Evolutionary conservation across 2,329 filamentous ascomycete species (phyloP), one percentile per base, ranked within the genome.

Genomic region (Massarina eburnea): DNA sequence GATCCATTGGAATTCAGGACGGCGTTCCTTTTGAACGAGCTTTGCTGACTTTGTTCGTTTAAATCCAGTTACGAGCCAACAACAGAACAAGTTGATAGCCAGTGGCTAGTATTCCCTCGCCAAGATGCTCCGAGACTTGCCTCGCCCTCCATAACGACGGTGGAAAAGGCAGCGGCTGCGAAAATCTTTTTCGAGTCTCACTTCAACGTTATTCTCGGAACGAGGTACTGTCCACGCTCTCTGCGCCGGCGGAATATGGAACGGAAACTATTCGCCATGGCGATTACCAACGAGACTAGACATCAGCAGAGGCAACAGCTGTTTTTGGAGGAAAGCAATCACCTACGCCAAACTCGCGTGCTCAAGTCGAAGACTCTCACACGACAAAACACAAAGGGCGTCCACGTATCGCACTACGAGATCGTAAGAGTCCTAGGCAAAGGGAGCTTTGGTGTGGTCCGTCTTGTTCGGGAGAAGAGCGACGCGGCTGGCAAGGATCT

Each of bases 381-480:
- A 22, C 65, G 71, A n/a, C 73, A 74, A 20, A 71, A 68, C 10
- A 70, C 74, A 43, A 76, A 79, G 53, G 75, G 76, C 2, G 75
- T 80, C 12, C 77, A 77, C 34, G 66, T 79, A 18, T 80, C 83
- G 8, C 81, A 84, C n/a, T 96, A 92, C 61, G 87, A 96, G 54
- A 78, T 85, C 10, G 73, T 97, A 22, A 88, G 91, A 56, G 79
- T 95, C 15, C 77, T 97, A 4, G 91, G 94, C 0, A 95, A 94
- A 66, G 92, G 94, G 8, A 96, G 91, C 63, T 99, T 97, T 71
- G 92, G 94, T 0, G 85, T 96, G 19, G 94, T 99, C 14, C 82
- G 86, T 36, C 77, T 99, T 27, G 91, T 97, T 2, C 84, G 84
- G 45, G 87, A 91, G 65, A 86, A 68, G 46, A 62, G 56, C 38